Evolutionary conservation across 768 basidiomycete species (phyloP), one percentile per base, ranked within the genome.

Genomic region (Cyclocybe cylindracea): DNA sequence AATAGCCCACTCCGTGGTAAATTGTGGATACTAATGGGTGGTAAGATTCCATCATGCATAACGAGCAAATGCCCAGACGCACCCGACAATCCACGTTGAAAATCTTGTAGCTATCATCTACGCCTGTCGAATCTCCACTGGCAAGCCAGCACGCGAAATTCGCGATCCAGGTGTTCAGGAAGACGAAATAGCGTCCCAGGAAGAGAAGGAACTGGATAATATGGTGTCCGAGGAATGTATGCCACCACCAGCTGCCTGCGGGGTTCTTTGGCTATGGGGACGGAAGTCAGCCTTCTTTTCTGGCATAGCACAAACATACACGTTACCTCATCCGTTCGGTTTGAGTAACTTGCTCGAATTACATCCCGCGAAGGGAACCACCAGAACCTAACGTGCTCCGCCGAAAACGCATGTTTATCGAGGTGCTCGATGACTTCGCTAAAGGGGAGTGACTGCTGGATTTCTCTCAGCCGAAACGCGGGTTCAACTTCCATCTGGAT

Each of bases 11-110:
- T 99, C 97, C 9, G 91, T 93, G 2, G 97, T 98, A 68, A 94
- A 87, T 69, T 98, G 94, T 1, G 84, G 85, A 69, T 87, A 92
- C 93, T 94, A 65, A 39, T 9, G 13, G 10, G 33, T n/a, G 40
- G 39, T 14, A 51, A 62, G 51, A 52, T 44, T 44, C 36, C 49
- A 53, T 42, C 46, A 50, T 44, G 24, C 24, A 38, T 40, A 38
- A 18, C 46, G 32, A 42, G 37, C 32, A 29, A 44, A 43, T 32
- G 31, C 32, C 32, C 29, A 46, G 24, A 77, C 91, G 62, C 67
- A 94, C 91, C 71, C 91, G 79, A 71, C 91, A 94, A 57, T 98
- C 95, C 54, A 97, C 78, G 65, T 98, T 98, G 75, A 97, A 95
- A 53, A 98, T 84, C 33, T 81, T 79, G 61, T 87, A 78, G 60